phyloP scores from a whole-genome alignment of 2,329 filamentous ascomycete species.

The Penicillium italicum region DNA sequence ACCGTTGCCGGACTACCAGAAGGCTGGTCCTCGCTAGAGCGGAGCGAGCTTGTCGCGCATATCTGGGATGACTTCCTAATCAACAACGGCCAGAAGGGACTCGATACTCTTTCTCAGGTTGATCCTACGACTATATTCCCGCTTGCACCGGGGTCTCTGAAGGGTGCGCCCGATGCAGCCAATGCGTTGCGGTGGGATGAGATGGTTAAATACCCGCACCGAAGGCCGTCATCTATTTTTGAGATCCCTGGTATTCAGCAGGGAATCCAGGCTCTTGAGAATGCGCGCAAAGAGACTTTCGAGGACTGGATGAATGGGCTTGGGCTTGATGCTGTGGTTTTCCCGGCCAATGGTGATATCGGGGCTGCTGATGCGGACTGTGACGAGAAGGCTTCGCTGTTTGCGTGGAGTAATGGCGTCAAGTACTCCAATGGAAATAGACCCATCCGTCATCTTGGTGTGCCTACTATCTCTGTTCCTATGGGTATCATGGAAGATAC shows the following conservation, averaged over 20 bases:
- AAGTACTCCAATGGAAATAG: constrained; percentile 55
- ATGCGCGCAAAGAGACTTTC: constrained; percentile 47
- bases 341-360: constrained; percentile 52
- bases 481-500: constrained; percentile 51
- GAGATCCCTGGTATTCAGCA: constrained; percentile 41
- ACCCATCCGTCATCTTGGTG: constrained; percentile 52
- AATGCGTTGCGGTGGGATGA: constrained; percentile 27
- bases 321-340: constrained; percentile 47
- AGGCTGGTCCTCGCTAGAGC: constrained; percentile 48
- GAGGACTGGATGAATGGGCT: constrained; percentile 51
- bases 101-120: constrained; percentile 40
- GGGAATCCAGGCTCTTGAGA: constrained; percentile 48
- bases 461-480: constrained; percentile 53
- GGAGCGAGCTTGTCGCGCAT: constrained; percentile 49
- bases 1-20: constrained; percentile 44
- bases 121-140: constrained; percentile 42
- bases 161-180: constrained; percentile 21
- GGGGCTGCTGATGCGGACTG: constrained; percentile 49
- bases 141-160: constrained; percentile 26
- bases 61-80: constrained; percentile 53
- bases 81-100: constrained; percentile 40
- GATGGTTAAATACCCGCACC: constrained; percentile 26
- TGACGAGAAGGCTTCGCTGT: constrained; percentile 28
- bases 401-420: constrained; percentile 50
- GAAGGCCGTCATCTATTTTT: constrained; percentile 37